Evolutionary conservation across 2,329 filamentous ascomycete species (phyloP), one percentile per base, ranked within the genome.

Genomic region (Balansia obtecta): DNA sequence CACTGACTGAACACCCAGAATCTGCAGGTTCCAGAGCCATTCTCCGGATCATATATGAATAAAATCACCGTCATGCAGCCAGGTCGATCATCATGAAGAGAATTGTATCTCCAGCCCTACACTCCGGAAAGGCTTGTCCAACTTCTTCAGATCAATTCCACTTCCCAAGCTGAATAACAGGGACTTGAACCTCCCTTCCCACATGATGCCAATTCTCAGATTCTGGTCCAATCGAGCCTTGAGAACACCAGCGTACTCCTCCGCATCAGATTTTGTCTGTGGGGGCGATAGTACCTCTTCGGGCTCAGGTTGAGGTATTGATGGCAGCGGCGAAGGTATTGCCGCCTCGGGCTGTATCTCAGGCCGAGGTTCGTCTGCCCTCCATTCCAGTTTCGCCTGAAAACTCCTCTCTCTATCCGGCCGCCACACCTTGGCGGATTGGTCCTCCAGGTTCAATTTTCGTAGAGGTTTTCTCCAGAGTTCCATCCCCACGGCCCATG

Each of bases 181-280:
- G 57, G 95, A 91, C 71, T 97, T 95, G 53, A 94, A 79, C 50
- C 89, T 78, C 2, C 91, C 90, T 65, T 97, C 91, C 91, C 93
- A 98, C 20, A 97, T 69, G 47, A 97, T 65, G 1, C 89, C 87
- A 49, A 96, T 80, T 56, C 84, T 83, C 70, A 88, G 83, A 57
- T 90, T 86, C 70, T 96, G 90, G 63, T 96, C 89, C 48, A 97
- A 74, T 46, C 87, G 80, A 43, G 90, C 85, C 68, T 97, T 98
- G 56, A 98, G 69, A 33, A 97, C 90, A 7, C 90, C 91, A 33
- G 86, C 81, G 52, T 88, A 86, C 55, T 85, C 81, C 22, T 87
- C 79, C 40, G 79, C 75, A 39, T 73, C 63, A 9, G 65, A 60
- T 20, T 60, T 56, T 40, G 59, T 50, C 30, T 55, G 54, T 27